A percentile compares a stretch with the other conserved stretches of the same genome.
Evolutionary conservation across 1,139 yeast genomes (phyloP).

Genomic region (Hyphopichia khmerensis): DNA sequence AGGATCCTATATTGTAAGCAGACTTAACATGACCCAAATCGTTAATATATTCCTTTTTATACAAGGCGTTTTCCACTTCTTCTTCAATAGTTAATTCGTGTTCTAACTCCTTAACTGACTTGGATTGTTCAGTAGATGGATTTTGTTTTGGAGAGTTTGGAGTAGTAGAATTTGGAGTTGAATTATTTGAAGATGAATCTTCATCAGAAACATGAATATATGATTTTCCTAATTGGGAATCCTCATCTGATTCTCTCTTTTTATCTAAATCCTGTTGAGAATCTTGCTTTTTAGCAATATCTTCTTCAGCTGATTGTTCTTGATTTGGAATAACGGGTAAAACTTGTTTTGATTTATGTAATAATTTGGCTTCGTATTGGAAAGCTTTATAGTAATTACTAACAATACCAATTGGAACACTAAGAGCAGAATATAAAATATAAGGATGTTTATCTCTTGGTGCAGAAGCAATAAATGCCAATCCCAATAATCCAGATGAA

Average conservation of each 20-base stretch:
- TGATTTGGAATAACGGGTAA: constrained; percentile 2
- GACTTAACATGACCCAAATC: constrained; percentile 30
- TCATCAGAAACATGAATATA: constrained; percentile 53
- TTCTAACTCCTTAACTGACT: constrained; percentile 10
- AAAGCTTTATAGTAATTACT: constrained; percentile 22
- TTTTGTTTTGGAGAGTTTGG: constrained; percentile 31
- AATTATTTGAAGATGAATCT: constrained; percentile 24
- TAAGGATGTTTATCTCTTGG: constrained; percentile 53
- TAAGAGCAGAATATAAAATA: constrained; percentile 53
- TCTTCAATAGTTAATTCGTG: constrained; percentile 29
- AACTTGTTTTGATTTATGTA: constrained; percentile 10
- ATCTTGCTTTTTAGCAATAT: constrained; percentile 7
- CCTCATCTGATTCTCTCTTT: constrained; percentile 19
- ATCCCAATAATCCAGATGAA: constrained; percentile 37
- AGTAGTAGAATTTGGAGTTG: constrained; percentile 29
- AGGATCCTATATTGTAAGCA: constrained; percentile 35
- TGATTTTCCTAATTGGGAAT: constrained; percentile 48
- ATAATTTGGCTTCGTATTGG: constrained; percentile 15
- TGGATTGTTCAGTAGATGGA: constrained; percentile 5
- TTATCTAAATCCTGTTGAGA: constrained; percentile 6
- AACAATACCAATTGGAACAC: constrained; percentile 38
- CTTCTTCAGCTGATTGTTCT: constrained; percentile 2
- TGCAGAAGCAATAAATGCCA: constrained; percentile 45
- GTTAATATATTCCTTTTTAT: constrained; percentile 37
- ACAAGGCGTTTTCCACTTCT: constrained; percentile 41